Percentiles rank a stretch among this genome's conserved stretches.
phyloP scores from a whole-genome alignment of 305 asterid genomes.

The Fraxinus velutina region DNA sequence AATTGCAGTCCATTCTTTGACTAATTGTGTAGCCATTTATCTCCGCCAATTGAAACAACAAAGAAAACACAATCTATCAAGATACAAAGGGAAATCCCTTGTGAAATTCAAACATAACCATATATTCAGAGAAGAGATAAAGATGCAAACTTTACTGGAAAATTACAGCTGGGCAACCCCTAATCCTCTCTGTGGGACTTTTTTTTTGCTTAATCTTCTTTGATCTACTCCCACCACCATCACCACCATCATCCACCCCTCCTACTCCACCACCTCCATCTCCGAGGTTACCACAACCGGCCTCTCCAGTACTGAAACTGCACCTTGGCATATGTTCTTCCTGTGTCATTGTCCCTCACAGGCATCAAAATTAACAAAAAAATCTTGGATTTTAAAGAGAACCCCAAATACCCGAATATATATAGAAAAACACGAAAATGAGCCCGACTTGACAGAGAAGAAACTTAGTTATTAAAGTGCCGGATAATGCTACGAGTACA shows the following conservation, averaged over 20 bases:
- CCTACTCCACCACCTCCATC: slow-evolving; percentile 23
- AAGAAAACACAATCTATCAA: neutral
- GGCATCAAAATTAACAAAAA: slow-evolving; percentile 46
- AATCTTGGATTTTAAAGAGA: neutral
- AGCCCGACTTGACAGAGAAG: no score
- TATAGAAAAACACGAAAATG: no score
- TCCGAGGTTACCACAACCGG: slow-evolving; percentile 21
- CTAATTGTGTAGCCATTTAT: slow-evolving; percentile 61
- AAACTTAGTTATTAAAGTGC: no score
- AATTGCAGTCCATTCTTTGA: slow-evolving; percentile 77
- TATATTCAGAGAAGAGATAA: no score
- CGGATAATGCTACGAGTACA: no score
- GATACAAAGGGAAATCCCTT: neutral
- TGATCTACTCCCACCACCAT: slow-evolving; percentile 29
- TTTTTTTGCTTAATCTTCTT: slow-evolving; percentile 76
- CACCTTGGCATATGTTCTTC: slow-evolving; percentile 52
- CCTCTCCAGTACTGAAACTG: slow-evolving; percentile 29
- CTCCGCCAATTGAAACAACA: slow-evolving; percentile 22
- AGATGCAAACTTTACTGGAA: no score
- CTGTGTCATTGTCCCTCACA: slow-evolving; percentile 46
- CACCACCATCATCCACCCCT: neutral
- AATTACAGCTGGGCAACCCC: slow-evolving; percentile 79
- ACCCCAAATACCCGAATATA: no score
- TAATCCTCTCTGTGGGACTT: slow-evolving; percentile 77
- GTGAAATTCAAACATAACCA: no score